These are phyloP conservation scores for Ophiostoma sp. DNA, from an alignment of 2,329 filamentous ascomycete species.

Conservation along the genomic window DNA sequence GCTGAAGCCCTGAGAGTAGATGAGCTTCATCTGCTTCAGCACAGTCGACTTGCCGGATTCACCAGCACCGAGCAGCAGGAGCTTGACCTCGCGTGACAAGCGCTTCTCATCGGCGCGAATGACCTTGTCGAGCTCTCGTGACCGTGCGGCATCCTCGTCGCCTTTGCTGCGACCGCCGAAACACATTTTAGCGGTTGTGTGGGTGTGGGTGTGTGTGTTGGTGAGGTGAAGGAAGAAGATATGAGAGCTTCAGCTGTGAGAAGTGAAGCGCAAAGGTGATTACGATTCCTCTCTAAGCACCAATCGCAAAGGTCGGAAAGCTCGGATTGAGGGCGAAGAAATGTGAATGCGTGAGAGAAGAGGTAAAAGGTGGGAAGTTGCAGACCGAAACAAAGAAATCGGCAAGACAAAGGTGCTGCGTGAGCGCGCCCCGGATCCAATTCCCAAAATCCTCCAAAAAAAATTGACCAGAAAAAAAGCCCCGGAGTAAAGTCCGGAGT, in stretches of 20 bases:
- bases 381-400: not conserved
- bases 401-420: not conserved
- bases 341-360: not conserved
- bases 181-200: constrained; percentile 54
- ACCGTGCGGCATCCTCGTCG: constrained; percentile 54
- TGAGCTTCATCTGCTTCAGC: constrained; percentile 98
- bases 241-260: not conserved
- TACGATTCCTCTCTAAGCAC: not conserved
- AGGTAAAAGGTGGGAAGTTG: not conserved
- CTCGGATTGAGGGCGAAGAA: not conserved
- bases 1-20: constrained; percentile 89
- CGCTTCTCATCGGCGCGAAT: constrained; percentile 86
- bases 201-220: not conserved
- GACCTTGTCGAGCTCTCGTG: constrained; percentile 79
- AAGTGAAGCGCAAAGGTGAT: not conserved
- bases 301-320: constrained; percentile 7
- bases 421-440: not conserved
- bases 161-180: constrained; percentile 59
- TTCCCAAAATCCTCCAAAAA: not conserved
- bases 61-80: constrained; percentile 83
- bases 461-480: not conserved
- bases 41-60: constrained; percentile 97
- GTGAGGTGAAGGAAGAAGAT: not conserved
- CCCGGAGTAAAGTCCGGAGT: constrained; percentile 1
- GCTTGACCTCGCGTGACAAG: constrained; percentile 85